phyloP scores from a whole-genome alignment of 2,329 filamentous ascomycete species.

The Magnaporthiopsis rhizophila region DNA sequence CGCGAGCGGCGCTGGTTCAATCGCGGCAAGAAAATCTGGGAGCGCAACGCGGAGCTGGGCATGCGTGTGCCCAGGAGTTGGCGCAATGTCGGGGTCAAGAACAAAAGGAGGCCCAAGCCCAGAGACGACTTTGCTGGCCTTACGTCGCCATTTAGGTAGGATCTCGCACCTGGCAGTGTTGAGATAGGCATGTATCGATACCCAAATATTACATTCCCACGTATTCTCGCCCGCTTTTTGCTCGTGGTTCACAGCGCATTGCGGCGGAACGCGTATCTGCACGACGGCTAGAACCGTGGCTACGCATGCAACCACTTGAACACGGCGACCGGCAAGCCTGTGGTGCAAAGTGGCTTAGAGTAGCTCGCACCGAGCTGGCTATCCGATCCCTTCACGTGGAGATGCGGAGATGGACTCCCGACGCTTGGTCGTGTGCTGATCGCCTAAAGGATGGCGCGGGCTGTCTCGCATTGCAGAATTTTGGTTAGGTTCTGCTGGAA shows the following conservation, averaged over 20 bases:
- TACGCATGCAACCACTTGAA: background rate
- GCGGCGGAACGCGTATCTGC: background rate
- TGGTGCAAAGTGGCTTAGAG: too few species aligned
- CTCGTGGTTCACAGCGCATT: background rate
- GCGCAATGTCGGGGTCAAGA: slow-evolving; percentile 40
- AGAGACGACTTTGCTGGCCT: background rate
- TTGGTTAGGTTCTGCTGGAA: background rate
- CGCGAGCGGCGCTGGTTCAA: slow-evolving; percentile 55
- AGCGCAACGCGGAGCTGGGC: slow-evolving; percentile 50
- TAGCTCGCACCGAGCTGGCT: background rate
- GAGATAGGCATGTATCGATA: background rate
- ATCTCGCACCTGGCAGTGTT: background rate
- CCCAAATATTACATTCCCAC: background rate
- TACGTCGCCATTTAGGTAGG: background rate
- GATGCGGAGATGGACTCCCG: background rate
- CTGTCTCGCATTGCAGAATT: background rate
- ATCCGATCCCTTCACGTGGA: background rate
- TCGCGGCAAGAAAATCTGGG: slow-evolving; percentile 53
- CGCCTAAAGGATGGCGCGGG: background rate
- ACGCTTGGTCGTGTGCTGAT: background rate
- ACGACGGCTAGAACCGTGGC: too few species aligned
- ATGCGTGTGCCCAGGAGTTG: slow-evolving; percentile 53
- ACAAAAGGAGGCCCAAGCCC: background rate
- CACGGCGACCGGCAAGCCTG: too few species aligned
- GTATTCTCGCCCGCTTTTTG: background rate